Base-by-base conservation (phyloP, 192 early-diverging fungal species). In the Linnemannia exigua region DNA sequence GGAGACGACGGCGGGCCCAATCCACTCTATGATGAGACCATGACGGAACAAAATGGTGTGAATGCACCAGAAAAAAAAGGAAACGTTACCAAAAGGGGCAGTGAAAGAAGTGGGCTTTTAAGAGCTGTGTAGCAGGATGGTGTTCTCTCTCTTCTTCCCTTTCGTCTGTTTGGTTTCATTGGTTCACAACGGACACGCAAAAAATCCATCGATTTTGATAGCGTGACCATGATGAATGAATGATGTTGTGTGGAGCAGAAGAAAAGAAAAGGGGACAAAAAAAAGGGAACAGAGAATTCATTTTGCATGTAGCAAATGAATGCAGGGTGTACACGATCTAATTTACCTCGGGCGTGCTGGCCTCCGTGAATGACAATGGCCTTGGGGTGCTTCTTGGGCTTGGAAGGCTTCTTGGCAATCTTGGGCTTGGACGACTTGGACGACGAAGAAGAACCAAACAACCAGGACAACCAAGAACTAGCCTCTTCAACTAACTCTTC, bases 1-100 rank as follows among this genome's bases (percentile, higher is more conserved):
- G 1, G 84, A 76, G 5, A 93, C 89, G 17, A 90, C 89, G 33
- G 93, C 93, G 66, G 81, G 91, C 84, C 89, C 89, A 90, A 89
- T 89, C 89, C 74, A 87, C 67, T 82, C 73, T 80, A 77, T 46
- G 35, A 22, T 37, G 31, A 17, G 19, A 11, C 14, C 3, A 20
- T 50, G 37, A n/a, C 28, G 19, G 61, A 67, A 17, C 44, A 51
- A 74, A 61, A 67, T 67, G 20, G 51, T 28, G 51, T 33, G n/a
- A 61, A 46, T 25, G 35, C 19, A 68, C 9, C 5, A 48, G 67
- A 81, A 51, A 47, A 81, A 31, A 51, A 80, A 67, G 48, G 48
- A 81, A 61, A 47, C 46, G 71, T 70, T 72, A 67, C 36, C 48
- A 74, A 74, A 74, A 54, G 17, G 58, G 58, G 58, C 58, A 63